Conservation (phyloP, 179 eudicot genomes). For the Monotropa hypopitys region DNA sequence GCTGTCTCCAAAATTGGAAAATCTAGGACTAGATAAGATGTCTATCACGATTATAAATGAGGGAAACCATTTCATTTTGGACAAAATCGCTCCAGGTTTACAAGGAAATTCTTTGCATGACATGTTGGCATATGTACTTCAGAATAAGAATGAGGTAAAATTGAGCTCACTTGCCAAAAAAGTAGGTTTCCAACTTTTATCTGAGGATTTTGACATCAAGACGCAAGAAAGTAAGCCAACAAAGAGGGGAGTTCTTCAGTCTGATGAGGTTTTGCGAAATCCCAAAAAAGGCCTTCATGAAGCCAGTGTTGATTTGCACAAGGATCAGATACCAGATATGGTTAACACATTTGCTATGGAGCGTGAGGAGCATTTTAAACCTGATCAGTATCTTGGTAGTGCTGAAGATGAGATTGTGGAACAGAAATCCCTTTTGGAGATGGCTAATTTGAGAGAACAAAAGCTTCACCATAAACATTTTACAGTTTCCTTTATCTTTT, state of each 20-base stretch:
- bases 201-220: conserved; percentile 60
- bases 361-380: conserved; percentile 14
- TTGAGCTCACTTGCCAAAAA: conserved; percentile 73
- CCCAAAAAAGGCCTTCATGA: conserved; percentile 19
- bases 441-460: conserved; percentile 15
- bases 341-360: conserved; percentile 13
- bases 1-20: conserved; percentile 31
- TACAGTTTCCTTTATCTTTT: conserved; percentile 47
- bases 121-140: conserved; percentile 45
- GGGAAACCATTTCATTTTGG: conserved; percentile 38
- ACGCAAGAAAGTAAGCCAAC: conserved; percentile 28
- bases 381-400: conserved; percentile 13
- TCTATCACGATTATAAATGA: conserved; percentile 52
- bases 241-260: conserved; percentile 19
- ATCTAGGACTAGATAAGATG: conserved; percentile 33
- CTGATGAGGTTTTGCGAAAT: conserved; percentile 20
- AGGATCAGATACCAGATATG: conserved; percentile 12
- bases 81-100: conserved; percentile 26
- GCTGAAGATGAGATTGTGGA: conserved; percentile 20
- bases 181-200: conserved; percentile 78
- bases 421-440: conserved; percentile 11
- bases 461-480: conserved; percentile 19
- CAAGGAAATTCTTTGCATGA: conserved; percentile 61
- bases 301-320: conserved; percentile 14
- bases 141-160: conserved; percentile 37